Evolutionary conservation across 257 asterid genomes (phyloP), one percentile per base, ranked within the genome.

Genomic region (Penstemon newberryi): DNA sequence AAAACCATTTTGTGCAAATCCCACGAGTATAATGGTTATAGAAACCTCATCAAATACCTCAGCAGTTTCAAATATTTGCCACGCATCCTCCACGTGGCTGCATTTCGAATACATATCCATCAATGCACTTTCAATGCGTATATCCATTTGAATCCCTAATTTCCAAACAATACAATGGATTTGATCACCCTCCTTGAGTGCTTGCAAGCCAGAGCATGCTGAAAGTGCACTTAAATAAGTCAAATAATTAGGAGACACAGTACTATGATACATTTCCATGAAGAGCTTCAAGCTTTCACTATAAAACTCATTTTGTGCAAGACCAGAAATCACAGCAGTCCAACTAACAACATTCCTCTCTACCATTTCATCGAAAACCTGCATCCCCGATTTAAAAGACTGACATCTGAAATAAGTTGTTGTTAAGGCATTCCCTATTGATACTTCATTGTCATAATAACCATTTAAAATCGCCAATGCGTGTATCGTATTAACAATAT

Each of bases 91-190:
- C 67, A 88, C 72, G 45, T 73, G 74, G 39, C 89, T 83, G 49
- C 96, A 87, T 74, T 89, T 88, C 1, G 95, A 91, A 71, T 93
- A 90, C 88, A 93, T 76, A 78, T 93, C 96, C 96, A 90, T 93
- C 71, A 93, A 75, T 19, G 96, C 96, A 77, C 89, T 90, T 60
- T 88, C 95, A 6, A 87, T 65, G 62, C 78, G 76, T 56, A 83
- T 36, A 80, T 88, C 90, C 0, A 86, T 83, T 46, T 87, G 88
- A 19, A 90, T 73, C 68, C 99, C 99, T 63, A 77, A 66, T 78
- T 90, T 93, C 77, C 81, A 84, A 60, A 81, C 75, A 52, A 77
- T 71, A 38, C 86, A 85, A 71, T 93, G 99, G 75, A 93, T 72
- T 75, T 90, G 96, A 55, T 85, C 76, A 61, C 95, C 99, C 77